Evolutionary conservation across 202 grass and related monocot species (phyloP).

Genomic region (Thinopyrum obtusiflorum): DNA sequence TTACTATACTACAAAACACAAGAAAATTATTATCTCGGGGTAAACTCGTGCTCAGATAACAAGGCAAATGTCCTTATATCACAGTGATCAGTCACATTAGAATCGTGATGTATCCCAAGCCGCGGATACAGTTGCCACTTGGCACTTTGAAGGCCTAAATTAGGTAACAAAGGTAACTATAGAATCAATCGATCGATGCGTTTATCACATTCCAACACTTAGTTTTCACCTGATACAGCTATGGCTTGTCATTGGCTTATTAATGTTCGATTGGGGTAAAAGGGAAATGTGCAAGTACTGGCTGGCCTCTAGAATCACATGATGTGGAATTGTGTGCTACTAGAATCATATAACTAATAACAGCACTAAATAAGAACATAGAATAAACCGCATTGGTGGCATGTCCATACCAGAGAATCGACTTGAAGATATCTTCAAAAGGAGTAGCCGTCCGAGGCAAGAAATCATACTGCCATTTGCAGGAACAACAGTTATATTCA

Average conservation of each 20-base stretch:
- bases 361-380: neutral
- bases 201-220: neutral
- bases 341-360: neutral
- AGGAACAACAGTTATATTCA: neutral
- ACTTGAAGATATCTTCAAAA: constrained; percentile 96
- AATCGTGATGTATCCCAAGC: neutral
- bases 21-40: neutral
- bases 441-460: constrained; percentile 84
- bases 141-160: neutral
- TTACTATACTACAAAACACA: neutral
- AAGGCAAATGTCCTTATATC: neutral
- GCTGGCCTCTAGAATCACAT: neutral
- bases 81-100: neutral
- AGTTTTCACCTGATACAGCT: neutral
- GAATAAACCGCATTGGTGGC: neutral
- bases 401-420: constrained; percentile 66
- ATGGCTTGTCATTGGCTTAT: too few species aligned
- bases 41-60: neutral
- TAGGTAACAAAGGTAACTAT: neutral
- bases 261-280: neutral
- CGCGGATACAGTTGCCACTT: neutral
- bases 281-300: constrained; percentile 10
- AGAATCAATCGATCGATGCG: neutral
- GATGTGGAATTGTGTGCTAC: neutral
- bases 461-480: constrained; percentile 74